These are phyloP conservation scores for Epichloe brachyelytri DNA, from an alignment of 2,329 filamentous ascomycete species.

Conservation along the genomic window DNA sequence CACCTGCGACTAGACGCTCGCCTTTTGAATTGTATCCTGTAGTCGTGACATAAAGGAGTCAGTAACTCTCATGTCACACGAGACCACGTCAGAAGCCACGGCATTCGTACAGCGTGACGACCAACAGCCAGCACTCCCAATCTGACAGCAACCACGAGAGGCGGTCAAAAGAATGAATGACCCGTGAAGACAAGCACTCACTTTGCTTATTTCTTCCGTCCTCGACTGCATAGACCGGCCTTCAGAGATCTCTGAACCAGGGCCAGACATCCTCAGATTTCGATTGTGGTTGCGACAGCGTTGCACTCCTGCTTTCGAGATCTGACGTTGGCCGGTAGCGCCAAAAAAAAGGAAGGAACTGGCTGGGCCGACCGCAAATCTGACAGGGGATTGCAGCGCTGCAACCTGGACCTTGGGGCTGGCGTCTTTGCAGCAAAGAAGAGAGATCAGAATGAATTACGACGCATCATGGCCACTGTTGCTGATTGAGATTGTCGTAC, in stretches of 20 bases:
- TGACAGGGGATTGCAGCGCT: conserved; percentile 6
- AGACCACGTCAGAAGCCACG: background rate
- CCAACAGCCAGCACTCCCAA: background rate
- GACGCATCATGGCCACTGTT: conserved; percentile 8
- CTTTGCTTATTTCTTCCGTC: conserved; percentile 65
- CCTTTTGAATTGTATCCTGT: conserved; percentile 84
- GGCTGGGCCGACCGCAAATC: conserved; percentile 4
- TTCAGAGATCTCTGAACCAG: conserved; percentile 22
- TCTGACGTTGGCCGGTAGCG: background rate
- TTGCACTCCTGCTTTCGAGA: background rate
- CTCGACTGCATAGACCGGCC: conserved; percentile 57
- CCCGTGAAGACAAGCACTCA: conserved; percentile 32
- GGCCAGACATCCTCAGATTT: conserved; percentile 21
- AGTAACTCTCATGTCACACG: conserved; percentile 3
- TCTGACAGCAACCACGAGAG: background rate
- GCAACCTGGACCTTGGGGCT: conserved; percentile 6
- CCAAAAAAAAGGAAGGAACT: conserved; percentile 1
- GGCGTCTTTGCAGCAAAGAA: conserved; percentile 6
- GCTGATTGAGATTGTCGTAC: conserved; percentile 5
- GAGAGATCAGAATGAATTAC: conserved; percentile 9
- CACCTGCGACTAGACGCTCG: conserved; percentile 87
- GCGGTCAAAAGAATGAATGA: background rate
- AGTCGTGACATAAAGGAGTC: conserved; percentile 12
- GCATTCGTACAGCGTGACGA: background rate
- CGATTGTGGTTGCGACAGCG: conserved; percentile 5